Base-by-base conservation (phyloP, 257 asterid species). In the Perilla frutescens region DNA sequence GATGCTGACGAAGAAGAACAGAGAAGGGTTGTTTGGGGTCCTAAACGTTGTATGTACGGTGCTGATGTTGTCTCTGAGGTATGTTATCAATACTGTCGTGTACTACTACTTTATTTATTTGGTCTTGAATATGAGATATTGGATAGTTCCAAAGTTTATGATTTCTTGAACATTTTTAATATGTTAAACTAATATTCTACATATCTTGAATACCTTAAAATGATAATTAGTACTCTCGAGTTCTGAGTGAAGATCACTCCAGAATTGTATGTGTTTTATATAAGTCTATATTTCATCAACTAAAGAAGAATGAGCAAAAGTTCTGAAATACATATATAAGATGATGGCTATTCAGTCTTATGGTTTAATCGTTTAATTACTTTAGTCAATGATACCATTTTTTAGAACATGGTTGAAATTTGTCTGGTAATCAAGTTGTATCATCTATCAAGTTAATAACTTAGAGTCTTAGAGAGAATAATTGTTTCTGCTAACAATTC, bases 1-100 rank as follows among this genome's bases (percentile, higher is more conserved):
- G 93, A 83, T 10, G 80, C 82, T 59, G 91, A 86, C 29, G 93
- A 91, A 62, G 91, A 81, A 65, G 90, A 87, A 68, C 64, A 75
- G 29, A 78, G 81, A 62, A 73, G 71, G 72, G 54, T 73, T 13
- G 77, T 82, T 77, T 88, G 98, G 98, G 83, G 89, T 64, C 74
- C 76, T 61, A 82, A 80, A 47, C 75, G 73, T 48, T 71, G 68
- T 55, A 37, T 62, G 70, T 84, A 90, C 60, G 85, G 82, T 49
- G 88, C 84, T 62, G 85, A 88, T 66, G 81, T 83, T 65, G 79
- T 60, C 60, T 20, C 26, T 20, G 93, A 87, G 92, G 94, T 88
- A 81, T 54, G 63, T 15, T 67, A 43, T 12, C 7, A 36, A 43
- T 0, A 77, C 9, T 70, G 49, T 20, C 1, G 26, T 20, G 1